phyloP scores from a whole-genome alignment of 192 early-diverging fungal species.

The Coemansia guatemalensis region DNA sequence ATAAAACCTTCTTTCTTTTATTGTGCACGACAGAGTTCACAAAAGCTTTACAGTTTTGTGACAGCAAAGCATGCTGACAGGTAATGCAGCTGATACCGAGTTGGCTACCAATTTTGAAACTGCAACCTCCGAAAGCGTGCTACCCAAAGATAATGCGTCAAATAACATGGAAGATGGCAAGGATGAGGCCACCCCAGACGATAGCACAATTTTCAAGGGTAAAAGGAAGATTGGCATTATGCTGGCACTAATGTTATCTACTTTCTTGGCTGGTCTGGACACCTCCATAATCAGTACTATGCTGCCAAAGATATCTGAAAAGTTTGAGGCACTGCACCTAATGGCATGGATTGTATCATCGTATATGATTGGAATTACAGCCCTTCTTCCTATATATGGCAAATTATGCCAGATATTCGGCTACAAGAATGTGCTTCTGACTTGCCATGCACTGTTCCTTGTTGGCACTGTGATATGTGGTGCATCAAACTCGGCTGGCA shows the following conservation, averaged over 20 bases:
- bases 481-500: conserved; percentile 58
- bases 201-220: conserved; percentile 17
- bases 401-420: conserved; percentile 84
- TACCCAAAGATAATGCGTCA: no score
- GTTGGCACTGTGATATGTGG: conserved; percentile 57
- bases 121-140: no score
- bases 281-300: conserved; percentile 65
- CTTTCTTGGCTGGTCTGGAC: conserved; percentile 63
- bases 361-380: conserved; percentile 67
- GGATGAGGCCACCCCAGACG: background rate
- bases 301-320: conserved; percentile 59
- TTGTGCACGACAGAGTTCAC: no score
- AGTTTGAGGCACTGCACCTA: conserved; percentile 58
- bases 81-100: no score
- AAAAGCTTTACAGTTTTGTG: no score
- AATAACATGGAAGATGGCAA: no score
- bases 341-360: conserved; percentile 76
- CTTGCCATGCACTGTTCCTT: conserved; percentile 55
- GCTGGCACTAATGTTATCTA: conserved; percentile 50
- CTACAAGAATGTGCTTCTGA: conserved; percentile 56
- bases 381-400: conserved; percentile 78
- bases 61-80: no score
- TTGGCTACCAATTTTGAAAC: no score
- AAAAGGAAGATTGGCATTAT: conserved; percentile 40
- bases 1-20: no score